phyloP scores from a whole-genome alignment of 805 yeast species.

The Saccharomycopsis selenospora region DNA sequence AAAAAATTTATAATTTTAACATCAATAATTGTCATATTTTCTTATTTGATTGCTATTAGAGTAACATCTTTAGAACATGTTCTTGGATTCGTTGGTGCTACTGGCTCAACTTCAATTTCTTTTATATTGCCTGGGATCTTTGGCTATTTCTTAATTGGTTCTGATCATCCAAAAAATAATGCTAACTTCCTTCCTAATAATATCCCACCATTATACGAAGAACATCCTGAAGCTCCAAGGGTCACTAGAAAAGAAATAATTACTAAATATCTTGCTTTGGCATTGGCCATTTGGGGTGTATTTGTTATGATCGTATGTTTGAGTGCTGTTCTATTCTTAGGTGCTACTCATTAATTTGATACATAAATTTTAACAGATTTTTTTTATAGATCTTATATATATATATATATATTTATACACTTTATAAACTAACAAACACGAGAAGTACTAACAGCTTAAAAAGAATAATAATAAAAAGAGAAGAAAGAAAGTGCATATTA shows the following conservation, averaged over 20 bases:
- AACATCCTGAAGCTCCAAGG: not conserved
- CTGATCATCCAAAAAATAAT: slow-evolving; percentile 27
- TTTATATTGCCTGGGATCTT: slow-evolving; percentile 86
- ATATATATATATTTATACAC: too few species aligned
- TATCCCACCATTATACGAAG: slow-evolving; percentile 10
- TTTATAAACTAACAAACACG: too few species aligned
- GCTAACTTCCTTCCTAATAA: slow-evolving; percentile 12
- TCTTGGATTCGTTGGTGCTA: slow-evolving; percentile 82
- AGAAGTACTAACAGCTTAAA: too few species aligned
- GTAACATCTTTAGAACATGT: slow-evolving; percentile 74
- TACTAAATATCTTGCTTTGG: slow-evolving; percentile 38
- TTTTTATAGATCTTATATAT: too few species aligned
- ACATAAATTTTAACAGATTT: too few species aligned
- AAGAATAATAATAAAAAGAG: too few species aligned
- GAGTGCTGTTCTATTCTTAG: slow-evolving; percentile 30
- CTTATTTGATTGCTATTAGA: slow-evolving; percentile 58
- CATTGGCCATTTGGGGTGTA: slow-evolving; percentile 51
- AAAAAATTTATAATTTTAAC: slow-evolving; percentile 35
- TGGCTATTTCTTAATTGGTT: slow-evolving; percentile 66
- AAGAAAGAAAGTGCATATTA: too few species aligned
- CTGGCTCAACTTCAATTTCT: slow-evolving; percentile 88
- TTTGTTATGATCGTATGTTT: slow-evolving; percentile 51
- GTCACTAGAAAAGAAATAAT: slow-evolving; percentile 28
- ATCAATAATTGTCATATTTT: slow-evolving; percentile 37
- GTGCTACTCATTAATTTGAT: slow-evolving; percentile 28